A percentile compares a stretch with the other conserved stretches of the same genome.
These are phyloP conservation scores for Carallia brachiata DNA, from an alignment of 345 rosid species.

Conservation along the genomic window DNA sequence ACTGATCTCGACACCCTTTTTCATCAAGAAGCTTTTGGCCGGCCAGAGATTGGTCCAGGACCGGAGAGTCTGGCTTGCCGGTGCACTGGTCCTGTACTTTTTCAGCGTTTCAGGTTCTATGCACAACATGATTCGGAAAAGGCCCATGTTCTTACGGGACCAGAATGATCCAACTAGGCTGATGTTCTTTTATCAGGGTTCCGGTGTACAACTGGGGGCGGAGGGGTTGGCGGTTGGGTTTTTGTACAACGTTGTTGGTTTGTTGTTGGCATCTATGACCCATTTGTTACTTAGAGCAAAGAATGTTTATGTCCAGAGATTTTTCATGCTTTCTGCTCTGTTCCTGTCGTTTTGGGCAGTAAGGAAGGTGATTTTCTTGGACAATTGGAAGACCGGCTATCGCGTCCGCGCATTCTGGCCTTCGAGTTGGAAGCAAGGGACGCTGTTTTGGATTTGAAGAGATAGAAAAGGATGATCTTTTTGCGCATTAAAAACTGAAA, in stretches of 20 bases:
- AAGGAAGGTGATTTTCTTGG: conserved; percentile 63
- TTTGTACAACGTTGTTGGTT: conserved; percentile 71
- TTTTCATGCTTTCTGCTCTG: conserved; percentile 52
- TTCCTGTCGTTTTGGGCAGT: conserved; percentile 75
- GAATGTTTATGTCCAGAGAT: conserved; percentile 47
- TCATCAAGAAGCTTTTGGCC: conserved; percentile 41
- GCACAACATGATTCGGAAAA: conserved; percentile 69
- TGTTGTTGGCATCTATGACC: conserved; percentile 60
- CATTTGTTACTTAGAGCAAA: conserved; percentile 56
- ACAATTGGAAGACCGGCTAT: conserved; percentile 92
- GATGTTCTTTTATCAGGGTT: conserved; percentile 72
- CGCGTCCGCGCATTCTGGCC: conserved; percentile 84
- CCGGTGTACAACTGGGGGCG: conserved; percentile 88
- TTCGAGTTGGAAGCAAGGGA: conserved; percentile 39
- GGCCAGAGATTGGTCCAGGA: conserved; percentile 66
- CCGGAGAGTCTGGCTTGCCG: conserved; percentile 57
- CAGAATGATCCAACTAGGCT: conserved; percentile 66
- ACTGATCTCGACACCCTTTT: conserved; percentile 46
- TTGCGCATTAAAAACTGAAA: background rate
- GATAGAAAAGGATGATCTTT: background rate
- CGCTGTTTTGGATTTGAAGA: no score
- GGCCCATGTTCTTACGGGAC: conserved; percentile 70
- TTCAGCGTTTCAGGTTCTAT: conserved; percentile 82
- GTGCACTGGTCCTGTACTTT: conserved; percentile 65
- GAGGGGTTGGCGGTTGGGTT: conserved; percentile 87